Evolutionary conservation across 495 filamentous ascomycete genomes (phyloP).

Genomic region (Penicillium dipodomyicola): DNA sequence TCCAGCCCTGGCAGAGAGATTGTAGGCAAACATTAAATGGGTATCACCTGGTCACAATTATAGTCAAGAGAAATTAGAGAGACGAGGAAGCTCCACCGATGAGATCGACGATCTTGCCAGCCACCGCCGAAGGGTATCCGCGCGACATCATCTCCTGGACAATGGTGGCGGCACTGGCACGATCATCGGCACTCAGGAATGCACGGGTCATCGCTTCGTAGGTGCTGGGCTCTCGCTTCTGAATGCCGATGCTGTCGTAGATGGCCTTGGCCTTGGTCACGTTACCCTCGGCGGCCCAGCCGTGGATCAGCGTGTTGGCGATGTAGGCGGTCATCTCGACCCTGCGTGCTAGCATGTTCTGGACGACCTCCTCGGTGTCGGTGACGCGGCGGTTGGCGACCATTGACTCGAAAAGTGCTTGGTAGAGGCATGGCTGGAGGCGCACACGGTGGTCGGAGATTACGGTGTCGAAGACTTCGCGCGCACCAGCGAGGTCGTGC

Average conservation of each 20-base stretch:
- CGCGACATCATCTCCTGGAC: constrained; percentile 88
- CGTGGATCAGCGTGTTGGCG: constrained; percentile 97
- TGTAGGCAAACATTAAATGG: constrained; percentile 25
- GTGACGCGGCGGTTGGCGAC: constrained; percentile 86
- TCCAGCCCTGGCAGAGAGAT: constrained; percentile 41
- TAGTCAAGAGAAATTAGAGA: constrained; percentile 25
- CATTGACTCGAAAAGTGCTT: constrained; percentile 93
- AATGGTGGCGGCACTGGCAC: constrained; percentile 65
- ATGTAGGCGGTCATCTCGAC: constrained; percentile 96
- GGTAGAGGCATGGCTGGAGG: constrained; percentile 83
- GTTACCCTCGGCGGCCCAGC: constrained; percentile 84
- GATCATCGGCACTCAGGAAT: constrained; percentile 78
- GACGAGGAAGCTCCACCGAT: constrained; percentile 54
- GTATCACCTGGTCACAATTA: constrained; percentile 23
- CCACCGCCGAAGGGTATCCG: constrained; percentile 88
- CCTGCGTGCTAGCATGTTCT: constrained; percentile 64
- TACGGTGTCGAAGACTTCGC: constrained; percentile 75
- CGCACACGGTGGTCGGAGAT: constrained; percentile 61
- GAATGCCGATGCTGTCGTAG: constrained; percentile 68
- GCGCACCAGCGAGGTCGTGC: constrained; percentile 83
- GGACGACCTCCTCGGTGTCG: constrained; percentile 70
- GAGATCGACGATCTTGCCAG: constrained; percentile 86
- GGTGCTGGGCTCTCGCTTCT: constrained; percentile 92
- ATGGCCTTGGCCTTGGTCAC: constrained; percentile 75
- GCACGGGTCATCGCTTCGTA: constrained; percentile 99